phyloP scores from a whole-genome alignment of 192 early-diverging fungal species.

The Coemansia sp. region DNA sequence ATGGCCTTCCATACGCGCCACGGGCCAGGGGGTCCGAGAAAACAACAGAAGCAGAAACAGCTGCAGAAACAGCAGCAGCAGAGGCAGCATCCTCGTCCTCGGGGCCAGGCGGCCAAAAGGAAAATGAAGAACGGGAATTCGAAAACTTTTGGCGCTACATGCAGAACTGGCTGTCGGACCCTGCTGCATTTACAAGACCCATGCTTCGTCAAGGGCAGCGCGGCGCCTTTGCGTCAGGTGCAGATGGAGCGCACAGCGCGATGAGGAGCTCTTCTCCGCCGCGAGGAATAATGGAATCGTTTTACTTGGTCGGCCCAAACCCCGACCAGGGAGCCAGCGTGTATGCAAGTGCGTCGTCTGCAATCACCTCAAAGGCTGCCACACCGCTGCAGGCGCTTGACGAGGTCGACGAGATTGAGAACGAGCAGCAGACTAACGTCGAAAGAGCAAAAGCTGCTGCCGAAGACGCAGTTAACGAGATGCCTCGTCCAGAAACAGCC shows the following conservation, averaged over 20 bases:
- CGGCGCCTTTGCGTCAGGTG: constrained; percentile 5
- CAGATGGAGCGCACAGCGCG: not conserved
- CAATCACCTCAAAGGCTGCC: constrained; percentile 11
- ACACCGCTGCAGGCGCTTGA: constrained; percentile 22
- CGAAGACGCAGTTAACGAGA: not conserved
- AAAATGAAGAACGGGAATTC: constrained; percentile 38
- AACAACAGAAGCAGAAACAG: too few species aligned
- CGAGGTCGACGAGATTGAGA: constrained; percentile 23
- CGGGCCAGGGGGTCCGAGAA: not conserved
- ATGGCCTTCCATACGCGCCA: not conserved
- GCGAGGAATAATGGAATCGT: constrained; percentile 48
- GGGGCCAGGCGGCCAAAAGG: not conserved
- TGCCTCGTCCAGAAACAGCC: not conserved
- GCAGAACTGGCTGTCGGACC: constrained; percentile 51
- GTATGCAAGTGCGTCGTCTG: constrained; percentile 12
- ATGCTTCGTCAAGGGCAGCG: not conserved
- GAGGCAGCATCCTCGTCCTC: not conserved
- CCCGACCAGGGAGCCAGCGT: constrained; percentile 38
- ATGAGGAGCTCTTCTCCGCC: not conserved
- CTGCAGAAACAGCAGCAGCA: too few species aligned
- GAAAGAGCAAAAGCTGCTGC: not conserved
- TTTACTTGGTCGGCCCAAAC: constrained; percentile 45
- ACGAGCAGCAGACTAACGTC: not conserved
- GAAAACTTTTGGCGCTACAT: constrained; percentile 55
- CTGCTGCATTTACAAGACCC: constrained; percentile 41